Evolutionary conservation across 2,329 filamentous ascomycete genomes (phyloP), one percentile per base, ranked within the genome.

Genomic region (Neurospora sp.): DNA sequence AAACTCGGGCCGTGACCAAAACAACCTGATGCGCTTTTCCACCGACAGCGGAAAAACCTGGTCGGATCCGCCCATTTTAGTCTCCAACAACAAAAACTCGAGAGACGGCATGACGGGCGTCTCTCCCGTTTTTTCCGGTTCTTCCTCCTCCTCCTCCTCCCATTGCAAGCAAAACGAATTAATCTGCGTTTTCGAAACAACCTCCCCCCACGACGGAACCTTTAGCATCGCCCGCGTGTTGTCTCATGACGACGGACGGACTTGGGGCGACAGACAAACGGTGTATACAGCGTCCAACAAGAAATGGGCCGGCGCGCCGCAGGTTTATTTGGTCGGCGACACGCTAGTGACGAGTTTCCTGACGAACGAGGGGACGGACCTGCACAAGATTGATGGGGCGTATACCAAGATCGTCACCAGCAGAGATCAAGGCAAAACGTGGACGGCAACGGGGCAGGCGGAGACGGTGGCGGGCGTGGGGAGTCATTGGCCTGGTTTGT

Each of bases 31-130:
- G 75, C 77, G 76, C n/a, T 76, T 76, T 39, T 82, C 79, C 5
- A 75, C 70, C 0, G 80, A 84, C 70, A 79, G 78, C 2, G 82
- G 83, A 1, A 13, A 38, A 19, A 82, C 79, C 10, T 83, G 81
- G 81, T 76, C 74, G 1, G 67, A 62, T 10, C 72, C 75, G 70
- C 52, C 52, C 1, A 69, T 77, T 11, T 75, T 76, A 1, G 78
- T 84, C 15, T 80, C 81, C 0, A 81, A 81, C 10, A 36, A 36
- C 33, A 6, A 36, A 6, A 36, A 36, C 8, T 40, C 81, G 2
- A 77, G 82, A 19, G 82, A 84, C 68, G 82, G 83, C 38, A 84
- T 84, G 82, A 74, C 81, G 8, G 82, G 82, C 15, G 80, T 84
- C 4, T 80, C 81, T 1, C 1, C 28, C 13, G 3, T 58, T 8